Evolutionary conservation across 192 early-diverging fungal genomes (phyloP), one percentile per base, ranked within the genome.

Genomic region (Linderina pennispora): DNA sequence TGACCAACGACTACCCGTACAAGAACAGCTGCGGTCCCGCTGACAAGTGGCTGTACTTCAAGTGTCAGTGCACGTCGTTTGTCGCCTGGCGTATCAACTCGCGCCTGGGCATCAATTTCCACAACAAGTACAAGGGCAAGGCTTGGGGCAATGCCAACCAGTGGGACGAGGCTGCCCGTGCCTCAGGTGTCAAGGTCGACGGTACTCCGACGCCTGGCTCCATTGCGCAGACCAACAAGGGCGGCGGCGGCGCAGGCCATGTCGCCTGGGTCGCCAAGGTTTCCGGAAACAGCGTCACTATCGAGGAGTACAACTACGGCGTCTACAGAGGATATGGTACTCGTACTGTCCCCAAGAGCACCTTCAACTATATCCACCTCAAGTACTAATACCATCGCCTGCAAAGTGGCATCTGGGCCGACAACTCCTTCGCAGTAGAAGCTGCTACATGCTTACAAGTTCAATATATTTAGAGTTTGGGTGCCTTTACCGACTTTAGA

Each of bases 401-500:
- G 28, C 28, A 31, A n/a, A n/a, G n/a, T 31, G 28, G 6, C 28
- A 31, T 31, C 11, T 31, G 5, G 28, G 11, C 28, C 28, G 11
- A 5, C 5, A 31, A 31, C 28, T 31, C 6, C 28, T 31, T 31
- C 28, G 11, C 28, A 31, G 28, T 31, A 31, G 5, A 31, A 8
- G 28, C 28, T 31, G 28, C 8, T 5, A 34, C 14, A 41, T n/a
- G n/a, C n/a, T 54, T 40, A 11, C 7, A 35, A 20, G 45, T 25
- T 18, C 1, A 40, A 48, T 9, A 45, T 24, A 24, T 9, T 47
- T 11, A 48, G 36, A 26, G 19, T 31, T 55, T 51, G 23, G 53
- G 34, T 1, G 60, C 60, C 33, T 53, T 58, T 0, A 70, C 48
- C 0, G 67, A 55, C 28, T 58, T 58, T 0, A 70, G 42, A 2